Evolutionary conservation across 2,329 filamentous ascomycete genomes (phyloP).

Genomic region (Chaetoscypha palmicola): DNA sequence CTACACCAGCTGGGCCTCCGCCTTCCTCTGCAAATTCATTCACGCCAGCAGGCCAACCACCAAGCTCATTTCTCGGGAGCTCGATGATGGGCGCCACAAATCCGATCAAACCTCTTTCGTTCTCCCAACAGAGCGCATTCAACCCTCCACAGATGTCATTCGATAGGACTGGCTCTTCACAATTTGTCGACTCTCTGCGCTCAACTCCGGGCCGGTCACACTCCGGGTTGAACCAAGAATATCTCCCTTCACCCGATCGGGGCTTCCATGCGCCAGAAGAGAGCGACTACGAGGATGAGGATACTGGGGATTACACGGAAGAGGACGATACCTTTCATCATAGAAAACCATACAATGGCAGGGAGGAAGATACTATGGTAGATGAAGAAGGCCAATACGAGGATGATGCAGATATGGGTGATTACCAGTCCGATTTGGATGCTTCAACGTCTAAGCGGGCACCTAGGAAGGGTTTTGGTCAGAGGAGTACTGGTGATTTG

Average conservation of each 20-base stretch:
- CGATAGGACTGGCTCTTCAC: constrained; percentile 19
- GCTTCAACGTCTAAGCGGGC: constrained; percentile 22
- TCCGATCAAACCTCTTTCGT: constrained; percentile 29
- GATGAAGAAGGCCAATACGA: constrained; percentile 36
- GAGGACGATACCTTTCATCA: constrained; percentile 33
- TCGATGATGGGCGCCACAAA: constrained; percentile 36
- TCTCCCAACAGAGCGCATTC: constrained; percentile 30
- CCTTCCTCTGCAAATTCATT: constrained; percentile 47
- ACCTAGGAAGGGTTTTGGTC: constrained; percentile 23
- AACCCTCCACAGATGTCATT: constrained; percentile 14
- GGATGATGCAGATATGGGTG: constrained; percentile 29
- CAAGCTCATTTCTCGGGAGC: constrained; percentile 43
- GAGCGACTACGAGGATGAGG: constrained; percentile 37
- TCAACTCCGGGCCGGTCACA: constrained; percentile 32
- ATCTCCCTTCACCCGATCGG: constrained; percentile 27
- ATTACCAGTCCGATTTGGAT: constrained; percentile 26
- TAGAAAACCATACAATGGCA: constrained; percentile 31
- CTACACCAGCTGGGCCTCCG: constrained; percentile 50
- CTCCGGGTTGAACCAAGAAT: constrained; percentile 45
- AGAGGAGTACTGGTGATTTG: constrained; percentile 44
- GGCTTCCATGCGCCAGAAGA: constrained; percentile 23
- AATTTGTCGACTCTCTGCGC: constrained; percentile 15
- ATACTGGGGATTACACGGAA: constrained; percentile 31
- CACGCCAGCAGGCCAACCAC: constrained; percentile 47
- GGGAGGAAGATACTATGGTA: constrained; percentile 33